Conservation (phyloP, 2,329 filamentous ascomycete species). For the Chaetomium globosum region DNA sequence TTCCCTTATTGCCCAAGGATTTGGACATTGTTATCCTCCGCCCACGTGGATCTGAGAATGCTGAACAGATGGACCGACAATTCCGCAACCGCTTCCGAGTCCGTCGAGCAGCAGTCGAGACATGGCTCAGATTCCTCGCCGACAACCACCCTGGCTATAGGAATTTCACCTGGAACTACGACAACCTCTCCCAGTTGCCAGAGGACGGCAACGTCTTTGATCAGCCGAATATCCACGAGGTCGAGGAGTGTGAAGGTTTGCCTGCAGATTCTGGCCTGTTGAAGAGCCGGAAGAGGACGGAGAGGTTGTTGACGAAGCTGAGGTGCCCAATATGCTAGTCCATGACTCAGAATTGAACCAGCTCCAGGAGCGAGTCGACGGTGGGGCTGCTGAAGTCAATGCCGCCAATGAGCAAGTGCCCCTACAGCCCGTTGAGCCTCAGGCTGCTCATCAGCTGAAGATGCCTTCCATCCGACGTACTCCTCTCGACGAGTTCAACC, state of each 20-base stretch:
- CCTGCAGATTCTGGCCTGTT: not conserved
- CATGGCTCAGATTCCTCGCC: slow-evolving; percentile 1
- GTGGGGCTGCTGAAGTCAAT: not conserved
- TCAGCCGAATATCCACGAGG: slow-evolving; percentile 6
- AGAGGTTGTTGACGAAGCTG: slow-evolving; percentile 3
- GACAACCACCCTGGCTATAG: slow-evolving; percentile 9
- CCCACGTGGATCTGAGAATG: too few species aligned
- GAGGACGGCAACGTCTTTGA: too few species aligned
- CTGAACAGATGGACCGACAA: too few species aligned
- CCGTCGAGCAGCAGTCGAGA: slow-evolving; percentile 8
- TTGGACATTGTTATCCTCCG: too few species aligned
- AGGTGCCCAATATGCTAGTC: slow-evolving; percentile 1
- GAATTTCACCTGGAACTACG: not conserved
- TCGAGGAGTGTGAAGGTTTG: not conserved
- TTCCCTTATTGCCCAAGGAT: too few species aligned
- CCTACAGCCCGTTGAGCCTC: too few species aligned
- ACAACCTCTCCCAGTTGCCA: slow-evolving; percentile 10
- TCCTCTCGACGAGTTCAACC: too few species aligned
- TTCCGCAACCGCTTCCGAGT: slow-evolving; percentile 8
- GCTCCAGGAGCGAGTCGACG: not conserved
- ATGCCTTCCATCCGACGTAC: too few species aligned
- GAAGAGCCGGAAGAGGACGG: not conserved
- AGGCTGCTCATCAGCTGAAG: too few species aligned
- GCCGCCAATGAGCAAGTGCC: too few species aligned
- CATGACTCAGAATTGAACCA: slow-evolving; percentile 12